Conservation (phyloP, 2,329 filamentous ascomycete genomes). For the Sporothrix sp. region DNA sequence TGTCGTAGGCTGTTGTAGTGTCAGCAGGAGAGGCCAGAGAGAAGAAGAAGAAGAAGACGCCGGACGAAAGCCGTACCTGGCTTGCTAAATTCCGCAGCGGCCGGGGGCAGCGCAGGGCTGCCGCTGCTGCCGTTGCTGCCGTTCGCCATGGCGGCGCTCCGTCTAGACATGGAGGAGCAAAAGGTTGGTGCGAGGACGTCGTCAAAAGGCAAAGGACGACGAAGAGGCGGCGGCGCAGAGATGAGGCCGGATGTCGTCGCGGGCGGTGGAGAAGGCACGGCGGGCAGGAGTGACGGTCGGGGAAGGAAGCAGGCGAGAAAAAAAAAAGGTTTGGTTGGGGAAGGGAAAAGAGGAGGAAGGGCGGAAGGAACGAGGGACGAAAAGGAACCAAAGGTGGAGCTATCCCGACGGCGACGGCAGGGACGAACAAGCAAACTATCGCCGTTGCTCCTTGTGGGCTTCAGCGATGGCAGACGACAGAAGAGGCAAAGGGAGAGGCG, state of each 20-base stretch:
- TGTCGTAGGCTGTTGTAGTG: constrained; percentile 40
- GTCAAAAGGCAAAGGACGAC: neutral
- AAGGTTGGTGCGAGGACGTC: neutral
- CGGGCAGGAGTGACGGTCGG: neutral
- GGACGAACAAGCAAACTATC: neutral
- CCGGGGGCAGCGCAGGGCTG: neutral
- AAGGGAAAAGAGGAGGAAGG: neutral
- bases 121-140: constrained; percentile 12
- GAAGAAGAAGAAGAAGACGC: neutral
- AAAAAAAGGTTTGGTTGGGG: neutral
- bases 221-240: neutral
- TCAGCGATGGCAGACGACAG: too few species aligned
- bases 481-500: too few species aligned
- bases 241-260: neutral
- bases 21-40: neutral
- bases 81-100: constrained; percentile 3
- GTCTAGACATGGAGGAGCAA: constrained; percentile 16
- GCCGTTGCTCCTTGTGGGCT: neutral
- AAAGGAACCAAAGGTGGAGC: neutral
- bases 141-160: constrained; percentile 15
- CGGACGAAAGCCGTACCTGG: constrained; percentile 1
- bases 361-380: neutral
- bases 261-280: too few species aligned
- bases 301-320: neutral
- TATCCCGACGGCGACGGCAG: neutral